These are phyloP conservation scores for Kwoniella bestiolae DNA, from an alignment of 768 basidiomycete genomes.

Conservation along the genomic window DNA sequence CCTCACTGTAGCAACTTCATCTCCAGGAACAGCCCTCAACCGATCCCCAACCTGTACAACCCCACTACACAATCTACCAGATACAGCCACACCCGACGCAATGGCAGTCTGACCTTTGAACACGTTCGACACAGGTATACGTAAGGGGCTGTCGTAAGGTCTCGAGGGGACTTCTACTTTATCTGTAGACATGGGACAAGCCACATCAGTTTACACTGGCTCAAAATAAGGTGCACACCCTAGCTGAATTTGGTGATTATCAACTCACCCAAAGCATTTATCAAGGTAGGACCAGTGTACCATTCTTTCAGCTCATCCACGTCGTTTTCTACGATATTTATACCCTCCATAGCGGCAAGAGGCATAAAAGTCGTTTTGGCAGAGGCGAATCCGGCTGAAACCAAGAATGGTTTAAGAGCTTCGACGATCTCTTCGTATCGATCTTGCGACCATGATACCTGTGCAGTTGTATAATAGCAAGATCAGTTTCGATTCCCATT, in stretches of 20 bases:
- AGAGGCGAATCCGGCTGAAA: conserved; percentile 81
- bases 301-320: conserved; percentile 67
- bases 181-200: conserved; percentile 61
- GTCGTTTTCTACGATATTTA: conserved; percentile 68
- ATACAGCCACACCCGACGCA: conserved; percentile 68
- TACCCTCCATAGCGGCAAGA: conserved; percentile 84
- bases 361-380: conserved; percentile 83
- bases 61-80: conserved; percentile 83
- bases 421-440: conserved; percentile 85
- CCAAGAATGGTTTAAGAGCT: conserved; percentile 75
- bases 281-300: conserved; percentile 85
- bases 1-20: conserved; percentile 80
- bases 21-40: conserved; percentile 84
- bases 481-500: too few relatives aligned
- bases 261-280: conserved; percentile 74
- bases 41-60: conserved; percentile 90
- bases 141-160: conserved; percentile 74
- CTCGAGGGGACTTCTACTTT: conserved; percentile 77
- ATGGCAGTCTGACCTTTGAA: conserved; percentile 85
- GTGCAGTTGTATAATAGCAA: too few relatives aligned
- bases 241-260: too few relatives aligned
- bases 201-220: too few relatives aligned
- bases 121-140: conserved; percentile 91
- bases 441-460: conserved; percentile 85
- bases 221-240: too few relatives aligned